Base-by-base conservation (phyloP, 352 stramenopile genomes). In the Peronospora tabacina region DNA sequence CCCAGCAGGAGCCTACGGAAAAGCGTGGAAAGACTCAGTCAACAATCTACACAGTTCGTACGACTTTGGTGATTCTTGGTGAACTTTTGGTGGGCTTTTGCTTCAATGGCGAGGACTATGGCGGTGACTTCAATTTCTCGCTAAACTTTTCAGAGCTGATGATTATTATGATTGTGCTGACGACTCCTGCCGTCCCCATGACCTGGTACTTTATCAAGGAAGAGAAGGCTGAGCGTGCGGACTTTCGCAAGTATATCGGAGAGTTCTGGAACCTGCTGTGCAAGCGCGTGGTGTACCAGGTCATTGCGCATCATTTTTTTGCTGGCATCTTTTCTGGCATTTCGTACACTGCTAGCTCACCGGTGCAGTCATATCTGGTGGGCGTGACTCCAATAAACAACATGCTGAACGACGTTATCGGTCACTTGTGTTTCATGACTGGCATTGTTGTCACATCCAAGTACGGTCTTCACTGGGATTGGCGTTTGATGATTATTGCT, bases 21-120 rank as follows among this genome's bases (percentile, higher is more conserved):
- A 79, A 70, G 34, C 73, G 73, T 33, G 73, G 73, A 10, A 72
- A 68, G 35, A 82, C 71, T 3, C 70, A 85, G 78, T 73, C 59
- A 13, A 39, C 59, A 2, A 63, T 68, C 26, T 68, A 68, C 48
- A 52, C 54, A 0, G 59, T 68, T 6, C 59, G 59, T 5, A 66
- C 54, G 1, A 37, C 51, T 7, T 51, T 74, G 15, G 58, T 67
- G 43, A 74, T 76, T 33, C 43, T 85, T 6, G 63, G 62, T 5
- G 55, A 74, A n/a, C 32, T 78, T 9, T 38, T 81, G 6, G 45
- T 66, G 2, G 72, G 60, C 3, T 79, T 83, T 46, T 58, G 47
- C 26, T 75, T 90, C 41, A 90, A 87, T 61, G 59, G 59, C 26
- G 53, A 70, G 34, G 44, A 70, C 24, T 83, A 83, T 44, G 69